These are phyloP conservation scores for Eutrema heterophyllum DNA, from an alignment of 345 rosid species.

Conservation along the genomic window DNA sequence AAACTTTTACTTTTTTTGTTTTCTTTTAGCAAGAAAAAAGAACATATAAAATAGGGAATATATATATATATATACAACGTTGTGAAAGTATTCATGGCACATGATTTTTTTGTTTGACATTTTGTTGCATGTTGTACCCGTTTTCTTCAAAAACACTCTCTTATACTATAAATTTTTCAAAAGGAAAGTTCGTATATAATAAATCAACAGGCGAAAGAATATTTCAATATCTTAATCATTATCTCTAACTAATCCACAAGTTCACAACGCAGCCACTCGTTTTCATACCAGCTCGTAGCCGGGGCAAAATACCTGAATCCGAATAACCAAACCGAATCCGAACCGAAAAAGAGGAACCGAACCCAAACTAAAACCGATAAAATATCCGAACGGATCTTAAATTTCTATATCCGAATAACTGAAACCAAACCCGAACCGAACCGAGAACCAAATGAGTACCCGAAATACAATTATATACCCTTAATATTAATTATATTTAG, in stretches of 20 bases:
- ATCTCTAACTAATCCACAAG: slow-evolving; percentile 25
- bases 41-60: neutral
- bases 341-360: too few relatives aligned
- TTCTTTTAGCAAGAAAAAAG: neutral
- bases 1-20: neutral
- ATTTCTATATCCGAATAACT: too few relatives aligned
- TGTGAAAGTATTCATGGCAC: neutral
- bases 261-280: slow-evolving; percentile 18
- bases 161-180: neutral
- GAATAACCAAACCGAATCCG: too few relatives aligned
- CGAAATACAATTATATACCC: too few relatives aligned
- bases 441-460: too few relatives aligned
- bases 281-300: slow-evolving; percentile 22
- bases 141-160: slow-evolving; percentile 13
- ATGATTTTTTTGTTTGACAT: slow-evolving; percentile 12
- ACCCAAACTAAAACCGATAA: too few relatives aligned
- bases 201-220: neutral
- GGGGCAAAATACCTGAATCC: too few relatives aligned
- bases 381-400: too few relatives aligned
- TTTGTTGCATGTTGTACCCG: neutral
- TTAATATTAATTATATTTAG: too few relatives aligned
- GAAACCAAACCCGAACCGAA: too few relatives aligned
- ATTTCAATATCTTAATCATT: slow-evolving; percentile 23
- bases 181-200: slow-evolving; percentile 4
- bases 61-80: neutral